Evolutionary conservation across 2,329 filamentous ascomycete genomes (phyloP), one percentile per base, ranked within the genome.

Genomic region (Aureobasidium pullulans): DNA sequence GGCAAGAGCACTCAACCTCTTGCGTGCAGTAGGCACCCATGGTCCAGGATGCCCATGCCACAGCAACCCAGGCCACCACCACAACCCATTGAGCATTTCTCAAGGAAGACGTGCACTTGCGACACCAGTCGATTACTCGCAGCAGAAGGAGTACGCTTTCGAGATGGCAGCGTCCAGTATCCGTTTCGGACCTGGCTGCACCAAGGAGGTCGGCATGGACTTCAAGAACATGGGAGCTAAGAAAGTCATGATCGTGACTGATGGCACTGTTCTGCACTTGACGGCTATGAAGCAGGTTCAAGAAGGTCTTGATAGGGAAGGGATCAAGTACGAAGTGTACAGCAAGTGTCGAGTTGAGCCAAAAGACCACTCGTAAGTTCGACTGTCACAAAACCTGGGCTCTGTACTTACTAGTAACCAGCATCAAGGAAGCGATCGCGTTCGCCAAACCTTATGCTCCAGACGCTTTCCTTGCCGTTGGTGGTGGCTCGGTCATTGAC

Each of bases 81-180:
- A 92, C 65, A 72, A 80, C 63, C 65, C 62, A 19, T 66, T 70
- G 2, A 72, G 79, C 6, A 70, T 80, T 43, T 79, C 79, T 65
- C 81, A 82, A 75, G 81, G 80, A 40, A 79, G 80, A 42, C 75
- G 83, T 42, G 78, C 82, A 62, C 76, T 92, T 61, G 91, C 90
- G n/a, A 93, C 90, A 0, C 90, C 92, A 0, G 76, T 88, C 31
- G 86, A 90, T 67, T 75, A 81, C 8, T 81, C 83, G 2, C 82
- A 85, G 64, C 83, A 91, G 69, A 96, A 95, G 72, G 94, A 99
- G 73, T 99, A 99, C 76, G 94, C 94, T 13, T 99, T 99, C 71
- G 94, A 99, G 73, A 96, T 99, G 93, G 94, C 94, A 0, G 91
- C 94, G 1, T 96, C 90, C 1, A 90, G 88, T 31, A 96, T 99